phyloP scores from a whole-genome alignment of 202 grass and related monocot genomes.

The Brachypodium distachyon region DNA sequence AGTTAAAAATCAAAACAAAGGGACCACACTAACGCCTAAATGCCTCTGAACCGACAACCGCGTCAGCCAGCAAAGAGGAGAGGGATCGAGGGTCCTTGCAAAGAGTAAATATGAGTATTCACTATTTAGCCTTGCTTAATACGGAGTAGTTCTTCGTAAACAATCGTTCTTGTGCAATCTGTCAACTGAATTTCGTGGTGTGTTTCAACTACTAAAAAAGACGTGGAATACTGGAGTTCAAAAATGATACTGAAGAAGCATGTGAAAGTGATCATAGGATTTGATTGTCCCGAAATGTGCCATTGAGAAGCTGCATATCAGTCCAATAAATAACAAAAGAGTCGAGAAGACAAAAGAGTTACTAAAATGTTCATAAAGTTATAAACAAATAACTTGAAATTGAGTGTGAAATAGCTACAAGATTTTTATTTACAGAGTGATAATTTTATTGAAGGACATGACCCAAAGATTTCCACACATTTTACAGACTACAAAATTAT shows the following conservation, averaged over 20 bases:
- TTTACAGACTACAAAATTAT: no score
- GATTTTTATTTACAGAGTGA: no score
- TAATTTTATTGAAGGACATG: no score
- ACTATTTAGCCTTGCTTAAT: neutral
- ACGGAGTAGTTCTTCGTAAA: no score
- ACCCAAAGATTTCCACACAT: no score
- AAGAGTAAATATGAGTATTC: neutral
- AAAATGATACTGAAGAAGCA: neutral
- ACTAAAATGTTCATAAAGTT: no score
- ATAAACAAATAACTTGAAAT: no score
- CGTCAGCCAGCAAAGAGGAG: no score
- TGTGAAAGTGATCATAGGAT: neutral
- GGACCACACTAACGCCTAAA: neutral
- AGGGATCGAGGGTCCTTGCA: no score
- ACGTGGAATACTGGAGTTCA: neutral
- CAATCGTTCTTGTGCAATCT: neutral
- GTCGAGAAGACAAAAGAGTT: no score
- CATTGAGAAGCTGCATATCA: neutral
- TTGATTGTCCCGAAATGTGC: neutral
- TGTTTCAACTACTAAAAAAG: neutral
- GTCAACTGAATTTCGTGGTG: neutral
- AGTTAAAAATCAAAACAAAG: neutral
- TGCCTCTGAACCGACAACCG: neutral
- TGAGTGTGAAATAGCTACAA: no score
- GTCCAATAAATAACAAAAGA: neutral